Evolutionary conservation across 495 filamentous ascomycete species (phyloP), one percentile per base, ranked within the genome.

Genomic region (Thozetella sp.): DNA sequence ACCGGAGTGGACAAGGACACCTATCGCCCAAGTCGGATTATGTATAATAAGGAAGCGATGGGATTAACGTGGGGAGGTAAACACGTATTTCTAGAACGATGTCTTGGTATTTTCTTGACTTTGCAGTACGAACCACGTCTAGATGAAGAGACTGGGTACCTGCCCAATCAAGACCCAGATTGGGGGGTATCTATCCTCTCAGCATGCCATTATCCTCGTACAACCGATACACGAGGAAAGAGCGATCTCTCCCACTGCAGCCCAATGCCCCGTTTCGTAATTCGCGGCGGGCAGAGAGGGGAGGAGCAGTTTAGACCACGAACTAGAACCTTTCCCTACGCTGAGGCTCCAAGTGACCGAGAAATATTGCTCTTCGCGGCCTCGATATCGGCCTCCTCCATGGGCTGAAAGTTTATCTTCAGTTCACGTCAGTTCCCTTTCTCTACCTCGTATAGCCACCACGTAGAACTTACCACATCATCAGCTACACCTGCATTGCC

Each of bases 361-460:
- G 80, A 70, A 27, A 90, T 80, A 57, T 82, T 87, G 46, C 87
- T 82, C 65, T 87, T 90, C 37, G 87, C 70, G 3, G 76, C 78
- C 22, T 75, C 76, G 37, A 90, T 62, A 17, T 86, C 81, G n/a
- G 79, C 72, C 9, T 84, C 77, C 46, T 90, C 88, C 73, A 91
- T 73, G 26, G 81, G 83, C 22, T 87, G 75, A 66, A 93, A 93
- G 24, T 84, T 85, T 50, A 92, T 91, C 89, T 92, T 15, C 11
- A n/a, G 3, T 15, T 3, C 4, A n/a, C 4, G 43, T 48, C 43
- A 48, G 43, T n/a, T n/a, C n/a, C n/a, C n/a, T n/a, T n/a, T n/a
- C n/a, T n/a, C n/a, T n/a, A n/a, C n/a, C n/a, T n/a, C n/a, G n/a
- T n/a, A n/a, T n/a, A n/a, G n/a, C n/a, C n/a, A n/a, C n/a, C n/a